phyloP scores from a whole-genome alignment of 2,329 filamentous ascomycete genomes.

The Dothistroma septosporum region DNA sequence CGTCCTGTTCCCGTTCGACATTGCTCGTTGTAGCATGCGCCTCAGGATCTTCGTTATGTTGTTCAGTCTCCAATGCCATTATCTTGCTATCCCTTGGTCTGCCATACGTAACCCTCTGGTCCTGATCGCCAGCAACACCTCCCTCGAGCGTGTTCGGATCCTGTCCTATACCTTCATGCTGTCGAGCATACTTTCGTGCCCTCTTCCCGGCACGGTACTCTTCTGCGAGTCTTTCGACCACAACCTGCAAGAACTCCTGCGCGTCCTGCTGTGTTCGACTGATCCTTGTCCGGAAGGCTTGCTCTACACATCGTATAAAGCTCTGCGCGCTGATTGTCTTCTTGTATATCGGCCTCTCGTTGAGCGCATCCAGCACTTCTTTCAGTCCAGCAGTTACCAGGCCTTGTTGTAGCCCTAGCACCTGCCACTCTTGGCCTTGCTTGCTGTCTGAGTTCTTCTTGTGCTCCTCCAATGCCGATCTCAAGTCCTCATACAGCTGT shows the following conservation, averaged over 20 bases:
- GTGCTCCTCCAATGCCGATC: slow-evolving; percentile 53
- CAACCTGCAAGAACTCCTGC: slow-evolving; percentile 92
- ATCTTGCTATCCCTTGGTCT: slow-evolving; percentile 20
- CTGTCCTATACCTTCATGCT: not conserved
- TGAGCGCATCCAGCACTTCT: slow-evolving; percentile 84
- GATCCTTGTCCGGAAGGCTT: slow-evolving; percentile 82
- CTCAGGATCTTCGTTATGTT: slow-evolving; percentile 22
- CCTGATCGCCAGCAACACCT: slow-evolving; percentile 6
- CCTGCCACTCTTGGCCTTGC: slow-evolving; percentile 43
- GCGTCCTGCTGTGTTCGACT: slow-evolving; percentile 95
- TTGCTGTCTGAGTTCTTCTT: slow-evolving; percentile 46
- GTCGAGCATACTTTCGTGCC: slow-evolving; percentile 59
- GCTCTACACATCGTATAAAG: slow-evolving; percentile 79
- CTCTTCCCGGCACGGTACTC: slow-evolving; percentile 84
- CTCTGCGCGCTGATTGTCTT: slow-evolving; percentile 87
- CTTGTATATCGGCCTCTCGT: slow-evolving; percentile 86
- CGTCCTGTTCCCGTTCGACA: slow-evolving; percentile 24
- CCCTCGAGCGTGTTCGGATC: not conserved
- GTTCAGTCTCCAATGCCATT: slow-evolving; percentile 1
- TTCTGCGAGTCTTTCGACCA: slow-evolving; percentile 86
- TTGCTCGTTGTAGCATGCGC: slow-evolving; percentile 10
- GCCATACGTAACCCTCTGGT: not conserved
- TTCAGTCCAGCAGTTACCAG: slow-evolving; percentile 84
- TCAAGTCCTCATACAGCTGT: slow-evolving; percentile 65
- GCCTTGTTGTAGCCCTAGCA: slow-evolving; percentile 67